Evolutionary conservation across 495 filamentous ascomycete species (phyloP).

Genomic region (Neurospora sp.): DNA sequence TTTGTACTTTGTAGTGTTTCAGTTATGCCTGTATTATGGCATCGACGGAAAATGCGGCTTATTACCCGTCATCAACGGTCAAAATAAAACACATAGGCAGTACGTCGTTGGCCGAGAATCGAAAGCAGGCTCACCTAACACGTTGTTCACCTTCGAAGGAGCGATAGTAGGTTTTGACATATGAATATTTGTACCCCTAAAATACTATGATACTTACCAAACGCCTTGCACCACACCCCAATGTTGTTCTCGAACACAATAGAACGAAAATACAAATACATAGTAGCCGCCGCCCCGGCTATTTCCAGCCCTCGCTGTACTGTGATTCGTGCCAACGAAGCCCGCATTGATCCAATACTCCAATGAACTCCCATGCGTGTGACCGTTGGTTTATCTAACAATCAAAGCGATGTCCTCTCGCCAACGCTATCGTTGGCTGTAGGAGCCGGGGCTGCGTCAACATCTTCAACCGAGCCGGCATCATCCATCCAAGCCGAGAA

Average conservation of each 20-base stretch:
- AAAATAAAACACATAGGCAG: neutral
- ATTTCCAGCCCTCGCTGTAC: neutral
- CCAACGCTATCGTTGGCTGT: neutral
- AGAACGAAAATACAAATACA: neutral
- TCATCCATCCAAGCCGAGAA: conserved; percentile 29
- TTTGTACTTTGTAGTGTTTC: neutral
- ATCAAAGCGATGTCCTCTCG: neutral
- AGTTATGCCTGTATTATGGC: neutral
- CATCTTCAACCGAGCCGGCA: conserved; percentile 6
- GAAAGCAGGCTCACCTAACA: neutral
- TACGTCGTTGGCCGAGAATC: neutral
- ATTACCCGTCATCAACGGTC: neutral
- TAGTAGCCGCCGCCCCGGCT: neutral
- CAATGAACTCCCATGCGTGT: neutral
- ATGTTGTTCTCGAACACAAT: neutral
- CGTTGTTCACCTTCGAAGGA: neutral
- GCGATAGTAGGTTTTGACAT: neutral
- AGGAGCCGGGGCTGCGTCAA: neutral
- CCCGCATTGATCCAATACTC: neutral
- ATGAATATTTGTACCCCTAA: neutral
- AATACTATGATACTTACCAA: neutral
- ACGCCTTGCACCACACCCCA: neutral
- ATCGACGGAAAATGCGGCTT: neutral
- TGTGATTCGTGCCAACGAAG: neutral
- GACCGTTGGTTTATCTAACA: neutral